Conservation (phyloP, 2,329 filamentous ascomycete species). For the Boeremia exigua region DNA sequence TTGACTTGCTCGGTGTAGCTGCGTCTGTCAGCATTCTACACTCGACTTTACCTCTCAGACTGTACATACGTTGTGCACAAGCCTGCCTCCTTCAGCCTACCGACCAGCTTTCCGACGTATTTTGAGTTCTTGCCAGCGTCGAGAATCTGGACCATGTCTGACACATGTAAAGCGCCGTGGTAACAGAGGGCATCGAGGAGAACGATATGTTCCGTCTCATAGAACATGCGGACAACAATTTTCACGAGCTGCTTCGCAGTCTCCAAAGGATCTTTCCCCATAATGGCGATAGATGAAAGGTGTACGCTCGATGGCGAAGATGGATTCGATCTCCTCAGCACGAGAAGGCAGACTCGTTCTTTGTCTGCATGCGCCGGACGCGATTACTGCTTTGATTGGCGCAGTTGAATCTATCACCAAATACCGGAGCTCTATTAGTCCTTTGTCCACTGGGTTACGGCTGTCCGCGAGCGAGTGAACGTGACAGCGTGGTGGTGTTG, state of each 20-base stretch:
- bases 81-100: constrained; percentile 82
- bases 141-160: constrained; percentile 86
- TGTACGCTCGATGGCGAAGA: neutral
- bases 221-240: constrained; percentile 85
- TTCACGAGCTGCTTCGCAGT: constrained; percentile 80
- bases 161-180: constrained; percentile 80
- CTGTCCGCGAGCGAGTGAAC: constrained; percentile 22
- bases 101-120: constrained; percentile 87
- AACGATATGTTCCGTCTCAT: constrained; percentile 81
- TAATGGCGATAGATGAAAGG: constrained; percentile 19
- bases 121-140: constrained; percentile 79
- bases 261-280: constrained; percentile 61
- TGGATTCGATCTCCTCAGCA: constrained; percentile 6
- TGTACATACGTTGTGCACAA: constrained; percentile 76
- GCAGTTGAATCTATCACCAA: constrained; percentile 3
- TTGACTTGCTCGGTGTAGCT: constrained; percentile 78
- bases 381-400: constrained; percentile 4
- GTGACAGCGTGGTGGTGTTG: constrained; percentile 21
- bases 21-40: constrained; percentile 22
- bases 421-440: neutral
- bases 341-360: constrained; percentile 5
- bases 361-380: constrained; percentile 17
- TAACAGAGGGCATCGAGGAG: constrained; percentile 80
- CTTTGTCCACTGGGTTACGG: constrained; percentile 10
- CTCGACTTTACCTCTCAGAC: constrained; percentile 7